A percentile compares a stretch with the other conserved stretches of the same genome.
phyloP scores from a whole-genome alignment of 805 yeast genomes.

The Kodamaea laetipori region DNA sequence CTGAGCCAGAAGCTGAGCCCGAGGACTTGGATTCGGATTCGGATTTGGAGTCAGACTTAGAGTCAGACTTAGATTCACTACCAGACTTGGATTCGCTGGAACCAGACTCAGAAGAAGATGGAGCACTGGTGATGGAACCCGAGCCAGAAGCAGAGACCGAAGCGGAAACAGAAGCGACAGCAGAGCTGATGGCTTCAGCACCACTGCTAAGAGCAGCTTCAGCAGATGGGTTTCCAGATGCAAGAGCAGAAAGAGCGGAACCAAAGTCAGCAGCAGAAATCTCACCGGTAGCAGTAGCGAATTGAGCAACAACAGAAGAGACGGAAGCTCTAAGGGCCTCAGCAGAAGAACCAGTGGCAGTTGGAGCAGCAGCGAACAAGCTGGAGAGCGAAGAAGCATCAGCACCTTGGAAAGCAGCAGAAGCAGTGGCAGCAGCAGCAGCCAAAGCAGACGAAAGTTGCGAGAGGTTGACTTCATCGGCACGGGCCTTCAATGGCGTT shows the following conservation, averaged over 20 bases:
- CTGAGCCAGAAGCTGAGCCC: constrained; percentile 9
- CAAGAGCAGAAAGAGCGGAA: background rate
- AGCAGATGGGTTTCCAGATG: no score
- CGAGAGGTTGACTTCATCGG: background rate
- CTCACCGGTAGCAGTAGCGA: constrained; percentile 10
- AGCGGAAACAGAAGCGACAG: no score
- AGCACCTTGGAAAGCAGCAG: background rate
- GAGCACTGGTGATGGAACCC: background rate
- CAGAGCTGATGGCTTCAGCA: no score
- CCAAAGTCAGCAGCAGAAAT: constrained; percentile 14
- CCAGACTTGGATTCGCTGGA: background rate
- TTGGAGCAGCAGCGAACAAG: background rate
- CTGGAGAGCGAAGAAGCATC: background rate
- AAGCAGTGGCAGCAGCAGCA: background rate
- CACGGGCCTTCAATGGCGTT: constrained; percentile 3
- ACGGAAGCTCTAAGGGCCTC: no score
- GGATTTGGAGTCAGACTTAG: background rate
- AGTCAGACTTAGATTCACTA: background rate
- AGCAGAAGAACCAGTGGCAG: background rate
- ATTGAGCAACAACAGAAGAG: no score
- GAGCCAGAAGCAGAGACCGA: background rate
- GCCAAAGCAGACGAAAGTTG: background rate
- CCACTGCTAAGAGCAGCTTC: no score
- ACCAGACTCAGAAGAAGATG: background rate
- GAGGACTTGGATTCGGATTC: background rate